Evolutionary conservation across 2,329 filamentous ascomycete genomes (phyloP).

Genomic region (Xylaria sp.): DNA sequence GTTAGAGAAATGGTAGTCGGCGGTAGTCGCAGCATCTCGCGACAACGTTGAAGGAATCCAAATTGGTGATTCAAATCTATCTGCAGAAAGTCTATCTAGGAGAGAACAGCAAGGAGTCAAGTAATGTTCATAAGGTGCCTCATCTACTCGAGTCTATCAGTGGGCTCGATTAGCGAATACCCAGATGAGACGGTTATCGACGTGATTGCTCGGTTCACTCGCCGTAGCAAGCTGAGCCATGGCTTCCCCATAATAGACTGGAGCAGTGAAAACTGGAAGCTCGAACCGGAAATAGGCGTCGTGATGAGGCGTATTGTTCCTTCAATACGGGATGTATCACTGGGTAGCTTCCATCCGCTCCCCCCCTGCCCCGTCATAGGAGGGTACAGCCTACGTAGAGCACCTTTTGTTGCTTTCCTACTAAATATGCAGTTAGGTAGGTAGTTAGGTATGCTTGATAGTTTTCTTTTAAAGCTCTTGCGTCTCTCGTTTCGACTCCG

Average conservation of each 20-base stretch:
- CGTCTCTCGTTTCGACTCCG: too few relatives aligned
- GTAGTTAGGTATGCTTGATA: neutral
- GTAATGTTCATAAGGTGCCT: neutral
- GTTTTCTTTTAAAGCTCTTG: too few relatives aligned
- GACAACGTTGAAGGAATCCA: neutral
- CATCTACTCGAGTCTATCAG: neutral
- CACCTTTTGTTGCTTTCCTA: too few relatives aligned
- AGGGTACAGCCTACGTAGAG: neutral
- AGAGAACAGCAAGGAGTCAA: neutral
- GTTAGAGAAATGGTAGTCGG: slow-evolving; percentile 49
- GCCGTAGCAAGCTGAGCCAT: neutral
- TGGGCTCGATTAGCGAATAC: neutral
- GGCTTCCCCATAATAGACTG: neutral
- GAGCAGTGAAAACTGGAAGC: neutral
- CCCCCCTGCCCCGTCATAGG: neutral
- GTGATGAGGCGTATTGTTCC: neutral
- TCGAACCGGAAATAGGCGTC: neutral
- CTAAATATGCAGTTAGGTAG: neutral
- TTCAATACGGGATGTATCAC: neutral
- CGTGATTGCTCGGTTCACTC: neutral
- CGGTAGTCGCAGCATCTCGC: slow-evolving; percentile 49
- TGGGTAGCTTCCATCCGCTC: neutral
- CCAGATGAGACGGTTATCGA: neutral
- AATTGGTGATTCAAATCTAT: neutral
- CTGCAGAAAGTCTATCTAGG: neutral